phyloP scores from a whole-genome alignment of 2,329 filamentous ascomycete genomes.

The Chaetomium olivaceum region DNA sequence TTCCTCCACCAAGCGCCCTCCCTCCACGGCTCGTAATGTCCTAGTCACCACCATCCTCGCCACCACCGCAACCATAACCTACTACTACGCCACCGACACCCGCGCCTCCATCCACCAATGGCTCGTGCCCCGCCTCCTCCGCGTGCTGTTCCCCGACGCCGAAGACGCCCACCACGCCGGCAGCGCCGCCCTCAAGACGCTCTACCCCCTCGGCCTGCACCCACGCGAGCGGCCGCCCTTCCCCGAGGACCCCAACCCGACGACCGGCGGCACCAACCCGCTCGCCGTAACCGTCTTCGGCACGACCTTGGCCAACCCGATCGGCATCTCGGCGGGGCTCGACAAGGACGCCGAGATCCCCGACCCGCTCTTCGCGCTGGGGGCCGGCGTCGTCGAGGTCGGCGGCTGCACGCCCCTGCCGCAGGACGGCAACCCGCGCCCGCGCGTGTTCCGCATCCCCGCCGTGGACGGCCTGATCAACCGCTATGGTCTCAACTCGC shows the following conservation, averaged over 20 bases:
- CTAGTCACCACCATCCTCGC: slow-evolving; percentile 46
- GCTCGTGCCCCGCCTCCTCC: slow-evolving; percentile 65
- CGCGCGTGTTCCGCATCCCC: slow-evolving; percentile 83
- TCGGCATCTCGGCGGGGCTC: slow-evolving; percentile 92
- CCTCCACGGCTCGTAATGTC: slow-evolving; percentile 41
- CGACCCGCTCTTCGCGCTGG: slow-evolving; percentile 79
- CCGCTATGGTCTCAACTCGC: slow-evolving; percentile 91
- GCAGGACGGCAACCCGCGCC: slow-evolving; percentile 83
- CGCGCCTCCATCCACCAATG: slow-evolving; percentile 69
- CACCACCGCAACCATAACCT: slow-evolving; percentile 50
- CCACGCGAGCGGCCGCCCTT: slow-evolving; percentile 72
- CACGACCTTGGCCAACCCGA: slow-evolving; percentile 74
- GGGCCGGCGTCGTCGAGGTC: slow-evolving; percentile 85
- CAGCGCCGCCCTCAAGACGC: slow-evolving; percentile 66
- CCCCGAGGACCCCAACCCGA: slow-evolving; percentile 32
- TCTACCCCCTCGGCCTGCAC: slow-evolving; percentile 75
- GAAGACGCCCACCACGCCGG: slow-evolving; percentile 91
- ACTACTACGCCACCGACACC: slow-evolving; percentile 74
- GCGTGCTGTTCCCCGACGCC: slow-evolving; percentile 68
- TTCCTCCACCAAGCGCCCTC: slow-evolving; percentile 28
- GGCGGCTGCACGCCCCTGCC: slow-evolving; percentile 87
- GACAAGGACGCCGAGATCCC: slow-evolving; percentile 94
- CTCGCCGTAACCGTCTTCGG: slow-evolving; percentile 67
- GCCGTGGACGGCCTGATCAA: slow-evolving; percentile 88
- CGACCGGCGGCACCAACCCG: slow-evolving; percentile 34